A percentile compares a stretch with the other conserved stretches of the same genome.
Evolutionary conservation across 495 filamentous ascomycete genomes (phyloP).

Genomic region (Paragyromitra xinjiangensis): DNA sequence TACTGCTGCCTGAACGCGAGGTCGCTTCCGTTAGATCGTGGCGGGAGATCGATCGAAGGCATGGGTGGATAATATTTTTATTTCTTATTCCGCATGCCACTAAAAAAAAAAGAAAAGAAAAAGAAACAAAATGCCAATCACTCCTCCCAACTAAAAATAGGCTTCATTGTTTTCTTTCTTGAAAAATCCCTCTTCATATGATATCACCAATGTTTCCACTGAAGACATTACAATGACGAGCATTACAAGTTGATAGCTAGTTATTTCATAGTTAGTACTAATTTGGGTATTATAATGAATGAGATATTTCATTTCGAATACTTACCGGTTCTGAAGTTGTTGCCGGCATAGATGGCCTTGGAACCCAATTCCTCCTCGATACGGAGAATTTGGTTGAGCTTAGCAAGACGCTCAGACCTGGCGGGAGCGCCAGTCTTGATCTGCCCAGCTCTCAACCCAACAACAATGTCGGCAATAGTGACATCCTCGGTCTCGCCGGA

Average conservation of each 20-base stretch:
- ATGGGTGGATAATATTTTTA: constrained; percentile 25
- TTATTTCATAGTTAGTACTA: not conserved
- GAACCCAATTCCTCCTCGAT: constrained; percentile 98
- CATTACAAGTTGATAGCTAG: constrained; percentile 44
- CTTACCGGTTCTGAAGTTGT: constrained; percentile 77
- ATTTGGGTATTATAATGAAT: not conserved
- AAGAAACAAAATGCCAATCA: constrained; percentile 16
- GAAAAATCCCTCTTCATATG: not conserved
- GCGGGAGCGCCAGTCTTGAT: constrained; percentile 99
- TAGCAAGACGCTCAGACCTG: constrained; percentile 96
- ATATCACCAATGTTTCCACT: not conserved
- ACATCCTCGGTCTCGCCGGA: constrained; percentile 99
- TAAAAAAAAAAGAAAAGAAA: constrained; percentile 24
- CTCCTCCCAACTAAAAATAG: constrained; percentile 34
- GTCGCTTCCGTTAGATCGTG: not conserved
- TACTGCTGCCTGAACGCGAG: not conserved
- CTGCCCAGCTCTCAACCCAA: constrained; percentile 93
- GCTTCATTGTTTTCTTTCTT: constrained; percentile 21
- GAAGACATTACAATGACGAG: not conserved
- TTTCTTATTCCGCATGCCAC: constrained; percentile 24
- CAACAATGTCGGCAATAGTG: constrained; percentile 96
- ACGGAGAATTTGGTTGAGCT: constrained; percentile 99
- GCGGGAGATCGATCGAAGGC: not conserved
- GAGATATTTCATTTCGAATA: not conserved
- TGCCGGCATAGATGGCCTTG: constrained; percentile 89